Conservation (phyloP, 352 stramenopile genomes). For the Globisporangium nunn region DNA sequence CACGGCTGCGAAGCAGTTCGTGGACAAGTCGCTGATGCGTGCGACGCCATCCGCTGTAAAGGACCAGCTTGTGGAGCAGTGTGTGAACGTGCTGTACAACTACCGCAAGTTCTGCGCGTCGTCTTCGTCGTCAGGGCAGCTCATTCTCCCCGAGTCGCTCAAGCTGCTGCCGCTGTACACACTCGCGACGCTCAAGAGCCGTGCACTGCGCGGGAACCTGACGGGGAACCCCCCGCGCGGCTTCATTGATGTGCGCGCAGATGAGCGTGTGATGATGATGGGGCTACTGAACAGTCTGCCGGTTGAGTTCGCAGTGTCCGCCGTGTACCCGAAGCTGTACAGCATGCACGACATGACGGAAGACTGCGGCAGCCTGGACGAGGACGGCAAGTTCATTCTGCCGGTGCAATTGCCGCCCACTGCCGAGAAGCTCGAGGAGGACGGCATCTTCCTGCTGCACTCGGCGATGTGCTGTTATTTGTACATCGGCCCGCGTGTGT, state of each 20-base stretch:
- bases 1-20: slow-evolving; percentile 67
- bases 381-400: slow-evolving; percentile 70
- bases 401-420: slow-evolving; percentile 70
- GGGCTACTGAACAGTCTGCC: slow-evolving; percentile 69
- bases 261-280: slow-evolving; percentile 87
- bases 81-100: slow-evolving; percentile 83
- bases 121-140: slow-evolving; percentile 85
- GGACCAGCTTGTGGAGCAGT: slow-evolving; percentile 79
- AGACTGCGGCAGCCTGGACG: slow-evolving; percentile 70
- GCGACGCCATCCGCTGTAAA: slow-evolving; percentile 68
- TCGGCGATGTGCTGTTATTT: slow-evolving; percentile 84
- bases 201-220: slow-evolving; percentile 79
- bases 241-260: slow-evolving; percentile 80
- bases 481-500: slow-evolving; percentile 75
- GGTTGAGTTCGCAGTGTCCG: slow-evolving; percentile 78
- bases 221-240: slow-evolving; percentile 68
- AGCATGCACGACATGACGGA: slow-evolving; percentile 81
- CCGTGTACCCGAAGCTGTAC: slow-evolving; percentile 86
- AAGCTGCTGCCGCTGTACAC: slow-evolving; percentile 89
- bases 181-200: slow-evolving; percentile 80
- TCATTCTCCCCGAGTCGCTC: slow-evolving; percentile 89
- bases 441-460: slow-evolving; percentile 85
- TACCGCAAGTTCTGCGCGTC: slow-evolving; percentile 90
- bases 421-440: slow-evolving; percentile 80
- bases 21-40: slow-evolving; percentile 77